A percentile compares a stretch with the other conserved stretches of the same genome.
phyloP scores from a whole-genome alignment of 192 early-diverging fungal species.

The Coemansia sp. region DNA sequence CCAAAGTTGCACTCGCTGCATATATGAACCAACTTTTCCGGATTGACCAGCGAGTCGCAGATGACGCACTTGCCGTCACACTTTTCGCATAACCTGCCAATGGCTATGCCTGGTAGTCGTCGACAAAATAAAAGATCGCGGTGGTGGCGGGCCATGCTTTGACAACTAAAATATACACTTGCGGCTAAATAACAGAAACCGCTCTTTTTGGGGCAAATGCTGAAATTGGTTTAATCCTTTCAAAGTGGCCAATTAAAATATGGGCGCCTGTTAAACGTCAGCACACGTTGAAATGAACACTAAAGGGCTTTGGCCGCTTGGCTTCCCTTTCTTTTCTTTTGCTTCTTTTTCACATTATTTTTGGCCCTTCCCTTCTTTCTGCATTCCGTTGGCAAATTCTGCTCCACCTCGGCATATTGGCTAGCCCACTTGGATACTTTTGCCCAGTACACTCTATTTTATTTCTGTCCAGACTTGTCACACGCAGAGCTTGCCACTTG shows the following conservation, averaged over 20 bases:
- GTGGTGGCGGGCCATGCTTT: slow-evolving; percentile 75
- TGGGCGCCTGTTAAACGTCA: not conserved
- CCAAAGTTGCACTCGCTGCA: slow-evolving; percentile 99
- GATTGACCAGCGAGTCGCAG: slow-evolving; percentile 93
- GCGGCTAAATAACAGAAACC: too few species aligned
- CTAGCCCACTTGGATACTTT: not conserved
- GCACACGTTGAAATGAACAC: not conserved
- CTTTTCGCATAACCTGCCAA: slow-evolving; percentile 53
- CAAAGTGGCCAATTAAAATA: not conserved
- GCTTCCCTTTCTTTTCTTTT: slow-evolving; percentile 8
- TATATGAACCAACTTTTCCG: slow-evolving; percentile 83
- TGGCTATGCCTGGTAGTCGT: slow-evolving; percentile 84
- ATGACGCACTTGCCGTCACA: slow-evolving; percentile 92
- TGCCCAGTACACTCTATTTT: not conserved
- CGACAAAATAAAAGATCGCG: slow-evolving; percentile 95
- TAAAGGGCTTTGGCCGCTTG: slow-evolving; percentile 1
- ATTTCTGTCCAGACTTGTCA: not conserved
- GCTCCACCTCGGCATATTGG: not conserved
- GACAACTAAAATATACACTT: not conserved
- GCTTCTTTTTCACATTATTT: slow-evolving; percentile 11
- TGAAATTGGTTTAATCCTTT: not conserved
- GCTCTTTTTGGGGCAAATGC: not conserved
- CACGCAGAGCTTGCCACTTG: not conserved
- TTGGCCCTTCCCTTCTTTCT: slow-evolving; percentile 3
- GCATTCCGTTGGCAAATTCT: not conserved